These are phyloP conservation scores for Monilinia fructicola DNA, from an alignment of 2,329 filamentous ascomycete species.

Conservation along the genomic window DNA sequence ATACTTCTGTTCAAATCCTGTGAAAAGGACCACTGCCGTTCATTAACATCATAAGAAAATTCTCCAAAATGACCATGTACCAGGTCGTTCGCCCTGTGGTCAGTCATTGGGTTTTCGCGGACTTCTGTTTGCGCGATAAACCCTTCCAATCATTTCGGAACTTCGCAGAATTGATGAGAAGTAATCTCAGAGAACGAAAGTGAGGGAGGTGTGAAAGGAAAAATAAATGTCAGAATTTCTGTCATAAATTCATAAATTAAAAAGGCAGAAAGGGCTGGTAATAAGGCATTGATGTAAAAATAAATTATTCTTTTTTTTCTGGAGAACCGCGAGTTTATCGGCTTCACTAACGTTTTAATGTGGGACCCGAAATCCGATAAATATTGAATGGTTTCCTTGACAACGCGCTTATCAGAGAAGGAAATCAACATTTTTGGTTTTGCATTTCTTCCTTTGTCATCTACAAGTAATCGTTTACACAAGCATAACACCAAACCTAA, in stretches of 20 bases:
- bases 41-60: conserved; percentile 45
- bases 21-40: conserved; percentile 40
- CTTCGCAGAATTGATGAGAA: neutral
- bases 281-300: neutral
- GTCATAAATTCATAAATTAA: neutral
- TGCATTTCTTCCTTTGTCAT: neutral
- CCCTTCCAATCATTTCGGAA: conserved; percentile 35
- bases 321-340: conserved; percentile 4
- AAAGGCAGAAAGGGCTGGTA: conserved; percentile 13
- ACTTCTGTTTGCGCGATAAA: conserved; percentile 25
- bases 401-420: conserved; percentile 22
- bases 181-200: neutral
- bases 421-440: neutral
- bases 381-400: conserved; percentile 21
- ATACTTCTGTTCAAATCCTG: conserved; percentile 29
- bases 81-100: conserved; percentile 47
- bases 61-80: conserved; percentile 55
- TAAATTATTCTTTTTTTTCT: conserved; percentile 16
- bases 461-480: neutral
- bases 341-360: conserved; percentile 1
- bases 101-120: conserved; percentile 42
- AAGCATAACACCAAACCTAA: neutral
- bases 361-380: conserved; percentile 18
- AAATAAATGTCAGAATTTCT: conserved; percentile 6
- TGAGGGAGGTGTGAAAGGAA: neutral